A percentile compares a stretch with the other conserved stretches of the same genome.
phyloP scores from a whole-genome alignment of 2,329 filamentous ascomycete species.

The Cercospora sesami region DNA sequence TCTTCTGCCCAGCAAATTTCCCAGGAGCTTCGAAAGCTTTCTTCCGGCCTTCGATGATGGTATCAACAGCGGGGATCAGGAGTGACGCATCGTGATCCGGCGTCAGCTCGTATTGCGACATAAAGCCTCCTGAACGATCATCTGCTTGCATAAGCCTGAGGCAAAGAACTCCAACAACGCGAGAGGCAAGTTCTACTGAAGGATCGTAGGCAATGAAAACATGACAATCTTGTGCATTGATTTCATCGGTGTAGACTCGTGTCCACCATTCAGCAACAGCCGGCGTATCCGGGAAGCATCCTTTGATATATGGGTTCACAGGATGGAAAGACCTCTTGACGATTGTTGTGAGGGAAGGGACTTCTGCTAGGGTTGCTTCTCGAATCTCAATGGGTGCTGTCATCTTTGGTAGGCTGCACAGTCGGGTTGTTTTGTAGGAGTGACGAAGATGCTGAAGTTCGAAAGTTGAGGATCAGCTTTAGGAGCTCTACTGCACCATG shows the following conservation, averaged over 20 bases:
- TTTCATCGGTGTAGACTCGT: slow-evolving; percentile 25
- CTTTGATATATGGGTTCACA: slow-evolving; percentile 28
- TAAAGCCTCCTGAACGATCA: slow-evolving; percentile 21
- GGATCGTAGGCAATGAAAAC: slow-evolving; percentile 23
- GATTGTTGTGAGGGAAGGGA: slow-evolving; percentile 31
- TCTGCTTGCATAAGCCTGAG: slow-evolving; percentile 23
- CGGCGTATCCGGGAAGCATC: slow-evolving; percentile 30
- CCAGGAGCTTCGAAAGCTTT: neutral
- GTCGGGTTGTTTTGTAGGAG: too few species aligned
- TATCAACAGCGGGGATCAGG: slow-evolving; percentile 16
- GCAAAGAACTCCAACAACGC: slow-evolving; percentile 24
- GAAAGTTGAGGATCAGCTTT: neutral
- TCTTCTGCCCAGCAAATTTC: neutral
- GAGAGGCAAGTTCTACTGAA: neutral
- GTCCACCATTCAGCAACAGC: slow-evolving; percentile 28
- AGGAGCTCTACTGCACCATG: neutral
- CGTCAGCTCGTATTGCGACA: slow-evolving; percentile 10
- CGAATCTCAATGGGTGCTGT: neutral
- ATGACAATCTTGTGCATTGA: slow-evolving; percentile 20
- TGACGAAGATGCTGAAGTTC: too few species aligned
- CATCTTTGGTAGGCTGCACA: too few species aligned
- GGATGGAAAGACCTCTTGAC: slow-evolving; percentile 34
- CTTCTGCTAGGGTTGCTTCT: slow-evolving; percentile 12
- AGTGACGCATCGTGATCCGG: slow-evolving; percentile 26
- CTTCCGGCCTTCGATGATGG: slow-evolving; percentile 12